Conservation (phyloP, 805 yeast species). For the Kurtzmaniella cleridarum region DNA sequence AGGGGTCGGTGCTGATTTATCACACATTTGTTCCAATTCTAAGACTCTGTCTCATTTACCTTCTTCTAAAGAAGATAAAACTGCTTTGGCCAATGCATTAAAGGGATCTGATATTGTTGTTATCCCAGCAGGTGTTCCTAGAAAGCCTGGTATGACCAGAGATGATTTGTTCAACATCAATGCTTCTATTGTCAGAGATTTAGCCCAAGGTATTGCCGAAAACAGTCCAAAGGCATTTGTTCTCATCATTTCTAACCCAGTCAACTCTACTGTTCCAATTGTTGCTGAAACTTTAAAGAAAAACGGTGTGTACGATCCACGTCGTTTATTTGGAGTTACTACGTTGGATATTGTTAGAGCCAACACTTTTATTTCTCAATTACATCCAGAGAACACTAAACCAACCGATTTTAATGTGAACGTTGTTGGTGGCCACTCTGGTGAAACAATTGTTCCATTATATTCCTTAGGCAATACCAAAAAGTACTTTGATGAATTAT, state of each 20-base stretch:
- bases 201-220: conserved; percentile 71
- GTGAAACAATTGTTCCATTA: conserved; percentile 89
- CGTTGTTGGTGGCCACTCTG: conserved; percentile 93
- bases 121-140: conserved; percentile 85
- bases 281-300: conserved; percentile 74
- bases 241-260: conserved; percentile 86
- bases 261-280: conserved; percentile 88
- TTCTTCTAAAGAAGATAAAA: conserved; percentile 42
- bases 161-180: conserved; percentile 83
- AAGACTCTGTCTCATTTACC: conserved; percentile 58
- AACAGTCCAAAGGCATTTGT: conserved; percentile 71
- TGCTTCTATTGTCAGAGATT: conserved; percentile 70
- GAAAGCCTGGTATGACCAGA: conserved; percentile 94
- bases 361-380: conserved; percentile 67
- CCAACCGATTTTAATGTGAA: conserved; percentile 57
- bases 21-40: conserved; percentile 73
- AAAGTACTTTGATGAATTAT: conserved; percentile 32
- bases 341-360: conserved; percentile 86
- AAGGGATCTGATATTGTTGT: conserved; percentile 44
- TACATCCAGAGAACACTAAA: conserved; percentile 37
- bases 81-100: conserved; percentile 41
- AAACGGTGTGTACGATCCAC: conserved; percentile 63
- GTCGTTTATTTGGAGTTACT: conserved; percentile 80
- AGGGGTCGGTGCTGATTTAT: conserved; percentile 85
- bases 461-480: conserved; percentile 44